Base-by-base conservation (phyloP, 2,329 filamentous ascomycete genomes). In the Conoideocrella luteorostrata region DNA sequence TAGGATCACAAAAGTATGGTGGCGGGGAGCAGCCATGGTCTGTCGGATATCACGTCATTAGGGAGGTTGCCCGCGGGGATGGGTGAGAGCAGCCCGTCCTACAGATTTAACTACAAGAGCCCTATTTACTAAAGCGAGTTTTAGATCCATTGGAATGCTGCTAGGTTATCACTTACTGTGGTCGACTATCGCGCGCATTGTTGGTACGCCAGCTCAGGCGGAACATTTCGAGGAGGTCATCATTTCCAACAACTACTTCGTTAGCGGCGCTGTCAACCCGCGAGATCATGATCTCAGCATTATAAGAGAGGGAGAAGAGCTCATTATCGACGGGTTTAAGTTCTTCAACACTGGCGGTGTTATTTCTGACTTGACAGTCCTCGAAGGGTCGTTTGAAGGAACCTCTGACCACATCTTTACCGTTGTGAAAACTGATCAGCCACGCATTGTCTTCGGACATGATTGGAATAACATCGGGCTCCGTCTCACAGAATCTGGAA, bases 281-380 rank as follows among this genome's bases (percentile, higher is more conserved):
- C 72, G 80, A 4, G 79, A 84, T 54, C 77, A 65, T 30, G 79
- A 84, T 51, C 60, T 82, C 7, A 73, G 68, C 23, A 78, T 82
- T 47, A 76, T 67, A 0, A 59, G 67, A 2, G 67, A 77, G 1
- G 77, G 74, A 1, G 72, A 78, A 4, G 62, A 71, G 3, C 57
- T 84, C 12, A 56, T 80, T 2, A 84, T 81, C 58, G 75, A 76
- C 46, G 79, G 80, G 1, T 71, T 69, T 59, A 85, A 85, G 58
- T 69, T 75, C 60, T 84, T 84, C 67, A 84, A 80, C 54, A 85
- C 80, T 0, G 81, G 81, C 1, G 80, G 80, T 21, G 79, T 82
- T 0, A 68, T 85, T 2, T 82, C 78, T 0, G 80, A 85, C 46
- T 61, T 84, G 17, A 83, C 79, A 0, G 77, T 84, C 0, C 68